These are phyloP conservation scores for Furcasterigmium sp. DNA, from an alignment of 2,329 filamentous ascomycete genomes.

Conservation along the genomic window DNA sequence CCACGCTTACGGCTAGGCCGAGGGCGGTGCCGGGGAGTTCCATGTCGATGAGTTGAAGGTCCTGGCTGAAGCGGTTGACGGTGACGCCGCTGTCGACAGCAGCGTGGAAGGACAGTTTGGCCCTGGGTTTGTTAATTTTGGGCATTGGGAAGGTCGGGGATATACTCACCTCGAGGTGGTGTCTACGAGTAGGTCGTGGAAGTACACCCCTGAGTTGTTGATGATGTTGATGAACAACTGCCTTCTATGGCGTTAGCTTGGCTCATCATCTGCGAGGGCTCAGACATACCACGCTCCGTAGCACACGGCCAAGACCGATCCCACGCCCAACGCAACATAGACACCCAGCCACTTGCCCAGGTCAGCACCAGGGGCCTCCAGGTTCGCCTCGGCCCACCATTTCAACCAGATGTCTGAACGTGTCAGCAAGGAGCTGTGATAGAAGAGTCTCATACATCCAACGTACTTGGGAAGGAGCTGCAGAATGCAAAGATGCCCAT, in stretches of 20 bases:
- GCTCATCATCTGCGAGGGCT: conserved; percentile 12
- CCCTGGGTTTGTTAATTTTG: not conserved
- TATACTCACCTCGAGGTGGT: conserved; percentile 14
- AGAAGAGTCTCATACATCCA: no score
- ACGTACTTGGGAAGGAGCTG: conserved; percentile 16
- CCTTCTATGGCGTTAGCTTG: conserved; percentile 11
- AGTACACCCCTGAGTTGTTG: conserved; percentile 20
- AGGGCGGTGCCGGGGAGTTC: conserved; percentile 14
- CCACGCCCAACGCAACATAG: conserved; percentile 16
- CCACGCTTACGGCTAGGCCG: conserved; percentile 10
- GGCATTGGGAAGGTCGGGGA: no score
- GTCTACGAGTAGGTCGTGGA: conserved; percentile 19
- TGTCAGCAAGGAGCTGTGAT: no score
- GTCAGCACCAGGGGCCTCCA: conserved; percentile 25
- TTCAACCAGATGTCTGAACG: conserved; percentile 35
- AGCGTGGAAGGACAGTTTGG: conserved; percentile 14
- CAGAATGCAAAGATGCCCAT: conserved; percentile 19
- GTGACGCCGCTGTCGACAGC: conserved; percentile 13
- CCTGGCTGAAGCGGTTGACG: conserved; percentile 16
- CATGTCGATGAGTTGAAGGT: conserved; percentile 15
- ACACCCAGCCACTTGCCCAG: conserved; percentile 30
- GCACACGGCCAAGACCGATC: conserved; percentile 2
- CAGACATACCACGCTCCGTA: conserved; percentile 5
- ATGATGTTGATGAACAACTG: conserved; percentile 25
- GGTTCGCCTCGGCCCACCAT: conserved; percentile 40